These are phyloP conservation scores for Dalbergia oliveri DNA, from an alignment of 306 rosid genomes.

Conservation along the genomic window DNA sequence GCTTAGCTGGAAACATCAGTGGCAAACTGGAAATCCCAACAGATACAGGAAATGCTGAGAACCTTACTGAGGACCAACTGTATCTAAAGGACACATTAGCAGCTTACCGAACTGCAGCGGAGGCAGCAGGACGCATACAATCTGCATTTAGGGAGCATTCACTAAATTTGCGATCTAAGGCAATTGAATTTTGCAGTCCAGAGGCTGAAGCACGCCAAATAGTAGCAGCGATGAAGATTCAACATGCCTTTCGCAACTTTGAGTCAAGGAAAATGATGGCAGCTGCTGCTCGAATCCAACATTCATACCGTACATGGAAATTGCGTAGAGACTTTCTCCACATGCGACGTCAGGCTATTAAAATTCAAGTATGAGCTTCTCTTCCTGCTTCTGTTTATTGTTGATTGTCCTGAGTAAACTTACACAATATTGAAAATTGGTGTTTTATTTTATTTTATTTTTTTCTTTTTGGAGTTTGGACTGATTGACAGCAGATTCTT, in stretches of 20 bases:
- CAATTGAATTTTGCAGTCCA: slow-evolving; percentile 52
- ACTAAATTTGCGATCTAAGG: slow-evolving; percentile 56
- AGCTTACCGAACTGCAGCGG: slow-evolving; percentile 86
- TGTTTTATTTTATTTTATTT: slow-evolving; percentile 14
- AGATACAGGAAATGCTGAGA: slow-evolving; percentile 56
- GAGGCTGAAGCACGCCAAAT: slow-evolving; percentile 87
- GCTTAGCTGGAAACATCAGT: slow-evolving; percentile 86
- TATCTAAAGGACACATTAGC: slow-evolving; percentile 76
- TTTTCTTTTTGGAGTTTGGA: not conserved
- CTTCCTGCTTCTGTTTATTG: slow-evolving; percentile 35
- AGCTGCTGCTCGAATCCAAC: slow-evolving; percentile 90
- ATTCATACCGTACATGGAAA: slow-evolving; percentile 83
- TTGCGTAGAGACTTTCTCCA: slow-evolving; percentile 75
- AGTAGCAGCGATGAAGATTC: slow-evolving; percentile 96
- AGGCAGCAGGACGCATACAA: slow-evolving; percentile 94
- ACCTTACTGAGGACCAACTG: slow-evolving; percentile 80
- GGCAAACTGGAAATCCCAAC: slow-evolving; percentile 70
- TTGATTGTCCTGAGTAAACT: slow-evolving; percentile 25
- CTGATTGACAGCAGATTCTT: not conserved
- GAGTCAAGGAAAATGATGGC: slow-evolving; percentile 58
- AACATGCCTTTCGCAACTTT: slow-evolving; percentile 87
- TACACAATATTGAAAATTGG: not conserved
- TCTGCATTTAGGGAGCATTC: slow-evolving; percentile 83
- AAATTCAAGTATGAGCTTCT: slow-evolving; percentile 74
- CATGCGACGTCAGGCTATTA: slow-evolving; percentile 78